Percentiles rank a stretch among this genome's conserved stretches.
These are phyloP conservation scores for Pontederia paniculata DNA, from an alignment of 176 grass and related monocot genomes.

Conservation along the genomic window DNA sequence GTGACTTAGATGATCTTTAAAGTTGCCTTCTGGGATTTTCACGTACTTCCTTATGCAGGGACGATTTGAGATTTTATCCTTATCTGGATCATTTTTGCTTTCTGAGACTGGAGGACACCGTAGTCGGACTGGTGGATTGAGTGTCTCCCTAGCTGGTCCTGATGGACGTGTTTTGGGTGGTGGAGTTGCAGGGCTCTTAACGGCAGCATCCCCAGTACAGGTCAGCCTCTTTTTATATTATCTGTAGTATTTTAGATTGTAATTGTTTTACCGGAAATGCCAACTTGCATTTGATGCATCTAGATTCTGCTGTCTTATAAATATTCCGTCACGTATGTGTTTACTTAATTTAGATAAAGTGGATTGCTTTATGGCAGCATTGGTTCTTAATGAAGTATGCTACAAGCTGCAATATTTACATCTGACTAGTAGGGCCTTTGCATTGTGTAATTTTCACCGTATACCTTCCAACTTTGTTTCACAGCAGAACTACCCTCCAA, in stretches of 20 bases:
- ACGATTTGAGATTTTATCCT: slow-evolving; percentile 83
- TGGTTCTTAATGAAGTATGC: too few species aligned
- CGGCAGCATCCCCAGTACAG: slow-evolving; percentile 89
- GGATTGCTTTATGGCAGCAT: too few species aligned
- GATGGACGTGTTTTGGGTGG: slow-evolving; percentile 90
- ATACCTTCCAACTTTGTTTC: too few species aligned
- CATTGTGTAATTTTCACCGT: too few species aligned
- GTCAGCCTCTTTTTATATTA: slow-evolving; percentile 23
- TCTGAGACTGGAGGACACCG: slow-evolving; percentile 60
- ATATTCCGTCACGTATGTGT: too few species aligned
- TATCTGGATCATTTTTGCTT: slow-evolving; percentile 76
- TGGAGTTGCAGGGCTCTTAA: slow-evolving; percentile 75
- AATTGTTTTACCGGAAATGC: too few species aligned
- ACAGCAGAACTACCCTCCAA: too few species aligned
- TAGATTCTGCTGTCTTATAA: too few species aligned
- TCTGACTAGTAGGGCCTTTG: too few species aligned
- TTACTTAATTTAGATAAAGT: too few species aligned
- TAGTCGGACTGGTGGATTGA: slow-evolving; percentile 82
- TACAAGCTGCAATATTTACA: too few species aligned
- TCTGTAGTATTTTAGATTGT: not conserved
- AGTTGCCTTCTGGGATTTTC: not conserved
- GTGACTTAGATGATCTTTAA: not conserved
- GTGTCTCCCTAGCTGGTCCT: slow-evolving; percentile 77
- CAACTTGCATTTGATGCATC: too few species aligned
- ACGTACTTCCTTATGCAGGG: slow-evolving; percentile 32